Percentiles rank a stretch among this genome's conserved stretches.
phyloP scores from a whole-genome alignment of 306 rosid genomes.

The Prinsepia uniflora region DNA sequence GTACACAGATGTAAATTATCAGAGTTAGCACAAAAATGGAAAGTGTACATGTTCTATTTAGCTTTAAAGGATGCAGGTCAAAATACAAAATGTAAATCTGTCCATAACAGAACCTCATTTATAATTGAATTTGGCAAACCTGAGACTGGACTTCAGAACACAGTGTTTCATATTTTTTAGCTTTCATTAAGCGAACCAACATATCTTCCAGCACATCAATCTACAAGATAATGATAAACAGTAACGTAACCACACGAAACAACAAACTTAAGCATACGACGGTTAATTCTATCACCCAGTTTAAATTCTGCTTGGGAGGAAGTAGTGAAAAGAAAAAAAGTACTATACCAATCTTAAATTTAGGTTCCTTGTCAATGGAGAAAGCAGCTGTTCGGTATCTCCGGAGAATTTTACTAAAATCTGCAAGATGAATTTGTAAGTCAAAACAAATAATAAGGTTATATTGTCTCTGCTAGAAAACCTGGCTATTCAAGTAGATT shows the following conservation, averaged over 20 bases:
- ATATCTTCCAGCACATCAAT: slow-evolving; percentile 62
- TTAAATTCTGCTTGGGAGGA: not conserved
- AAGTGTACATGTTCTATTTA: slow-evolving; percentile 9
- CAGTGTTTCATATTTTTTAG: slow-evolving; percentile 53
- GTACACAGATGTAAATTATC: slow-evolving; percentile 33
- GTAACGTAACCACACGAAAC: slow-evolving; percentile 3
- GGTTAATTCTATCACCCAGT: slow-evolving; percentile 17
- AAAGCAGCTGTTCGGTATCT: slow-evolving; percentile 48
- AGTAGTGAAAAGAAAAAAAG: not conserved
- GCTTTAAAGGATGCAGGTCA: slow-evolving; percentile 23
- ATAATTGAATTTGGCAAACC: slow-evolving; percentile 46
- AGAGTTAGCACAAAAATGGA: slow-evolving; percentile 24
- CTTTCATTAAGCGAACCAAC: slow-evolving; percentile 48
- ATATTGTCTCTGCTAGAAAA: slow-evolving; percentile 10
- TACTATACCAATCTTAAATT: slow-evolving; percentile 50
- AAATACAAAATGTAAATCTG: slow-evolving; percentile 9
- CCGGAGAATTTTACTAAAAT: slow-evolving; percentile 43
- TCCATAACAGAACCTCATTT: slow-evolving; percentile 21
- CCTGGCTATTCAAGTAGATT: slow-evolving; percentile 18
- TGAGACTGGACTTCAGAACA: slow-evolving; percentile 64
- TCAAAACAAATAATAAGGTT: slow-evolving; percentile 2
- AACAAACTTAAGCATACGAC: slow-evolving; percentile 5
- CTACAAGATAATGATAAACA: slow-evolving; percentile 33
- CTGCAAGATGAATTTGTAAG: slow-evolving; percentile 43
- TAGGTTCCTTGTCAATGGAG: slow-evolving; percentile 52